These are phyloP conservation scores for Talaromyces sp. DNA, from an alignment of 2,329 filamentous ascomycete genomes.

Conservation along the genomic window DNA sequence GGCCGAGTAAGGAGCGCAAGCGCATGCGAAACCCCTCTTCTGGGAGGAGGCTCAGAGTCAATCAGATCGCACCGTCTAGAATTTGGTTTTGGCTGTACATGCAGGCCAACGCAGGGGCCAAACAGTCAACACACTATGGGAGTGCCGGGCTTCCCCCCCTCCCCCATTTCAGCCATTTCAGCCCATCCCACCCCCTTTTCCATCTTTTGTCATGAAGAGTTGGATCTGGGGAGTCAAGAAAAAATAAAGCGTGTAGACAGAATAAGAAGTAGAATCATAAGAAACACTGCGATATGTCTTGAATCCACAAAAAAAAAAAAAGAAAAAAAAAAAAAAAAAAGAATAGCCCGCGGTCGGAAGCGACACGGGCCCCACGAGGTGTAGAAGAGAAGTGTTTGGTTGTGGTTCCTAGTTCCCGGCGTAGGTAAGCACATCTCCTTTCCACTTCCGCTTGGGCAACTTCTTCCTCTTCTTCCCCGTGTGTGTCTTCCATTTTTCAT, in stretches of 20 bases:
- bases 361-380: constrained; percentile 20
- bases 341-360: constrained; percentile 1
- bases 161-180: too few species aligned
- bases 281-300: too few species aligned
- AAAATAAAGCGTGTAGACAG: background rate
- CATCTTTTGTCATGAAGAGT: background rate
- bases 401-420: constrained; percentile 5
- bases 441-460: constrained; percentile 20
- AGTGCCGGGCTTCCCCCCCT: background rate
- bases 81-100: constrained; percentile 17
- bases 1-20: constrained; percentile 18
- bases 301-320: background rate
- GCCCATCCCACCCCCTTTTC: too few species aligned
- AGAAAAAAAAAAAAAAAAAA: background rate
- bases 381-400: background rate
- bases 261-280: background rate
- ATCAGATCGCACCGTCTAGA: constrained; percentile 12
- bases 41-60: constrained; percentile 4
- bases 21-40: constrained; percentile 9
- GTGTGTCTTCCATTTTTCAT: constrained; percentile 27
- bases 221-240: background rate
- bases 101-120: constrained; percentile 29
- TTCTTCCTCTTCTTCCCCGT: constrained; percentile 24
- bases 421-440: constrained; percentile 32
- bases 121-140: background rate